Percentiles rank a stretch among this genome's conserved stretches.
phyloP scores from a whole-genome alignment of 1,139 yeast species.

The Kodamaea alishanica region DNA sequence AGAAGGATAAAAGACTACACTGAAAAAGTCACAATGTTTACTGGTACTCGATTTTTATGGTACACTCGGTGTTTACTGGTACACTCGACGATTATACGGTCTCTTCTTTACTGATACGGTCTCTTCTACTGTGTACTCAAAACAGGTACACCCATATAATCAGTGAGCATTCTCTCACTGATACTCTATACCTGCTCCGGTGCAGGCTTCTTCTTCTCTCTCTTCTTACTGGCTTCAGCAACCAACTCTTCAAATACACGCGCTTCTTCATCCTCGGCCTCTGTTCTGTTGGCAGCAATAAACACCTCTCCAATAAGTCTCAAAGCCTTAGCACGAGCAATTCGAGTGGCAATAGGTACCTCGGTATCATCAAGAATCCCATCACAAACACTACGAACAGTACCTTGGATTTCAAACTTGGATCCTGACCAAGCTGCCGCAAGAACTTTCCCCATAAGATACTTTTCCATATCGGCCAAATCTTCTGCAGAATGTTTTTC shows the following conservation, averaged over 20 bases:
- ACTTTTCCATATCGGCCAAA: slow-evolving; percentile 80
- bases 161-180: too few relatives aligned
- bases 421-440: slow-evolving; percentile 98
- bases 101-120: too few relatives aligned
- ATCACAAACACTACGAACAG: slow-evolving; percentile 84
- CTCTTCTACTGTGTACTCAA: too few relatives aligned
- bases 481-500: slow-evolving; percentile 73
- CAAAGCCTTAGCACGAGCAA: slow-evolving; percentile 79
- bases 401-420: slow-evolving; percentile 83
- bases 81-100: too few relatives aligned
- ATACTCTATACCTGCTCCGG: too few relatives aligned
- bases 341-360: slow-evolving; percentile 52
- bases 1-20: too few relatives aligned
- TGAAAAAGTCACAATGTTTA: too few relatives aligned
- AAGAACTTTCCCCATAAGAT: slow-evolving; percentile 81
- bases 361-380: slow-evolving; percentile 61
- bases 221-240: slow-evolving; percentile 85
- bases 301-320: slow-evolving; percentile 73
- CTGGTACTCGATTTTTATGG: too few relatives aligned
- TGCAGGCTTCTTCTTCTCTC: slow-evolving; percentile 45
- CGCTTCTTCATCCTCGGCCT: slow-evolving; percentile 88
- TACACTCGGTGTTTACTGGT: too few relatives aligned
- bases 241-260: slow-evolving; percentile 86
- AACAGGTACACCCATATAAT: too few relatives aligned
- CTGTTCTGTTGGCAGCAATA: slow-evolving; percentile 61